Base-by-base conservation (phyloP, 1,139 yeast species). In the Scheffersomyces segobiensis region DNA sequence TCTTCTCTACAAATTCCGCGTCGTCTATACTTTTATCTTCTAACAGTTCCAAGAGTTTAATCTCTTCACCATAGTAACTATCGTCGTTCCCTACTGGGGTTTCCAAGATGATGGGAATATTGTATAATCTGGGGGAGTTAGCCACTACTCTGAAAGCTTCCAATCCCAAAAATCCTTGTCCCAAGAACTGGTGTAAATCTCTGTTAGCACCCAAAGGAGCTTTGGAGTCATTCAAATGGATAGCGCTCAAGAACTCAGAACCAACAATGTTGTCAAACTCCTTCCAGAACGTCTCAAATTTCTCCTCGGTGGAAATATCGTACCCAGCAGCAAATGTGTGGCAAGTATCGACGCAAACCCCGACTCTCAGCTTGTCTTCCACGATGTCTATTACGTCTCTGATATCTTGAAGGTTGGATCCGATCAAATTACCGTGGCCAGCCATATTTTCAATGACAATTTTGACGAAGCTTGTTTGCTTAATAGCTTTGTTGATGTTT, bases 361-460 rank as follows among this genome's bases (percentile, higher is more conserved):
- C 99, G 8, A 95, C 87, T 58, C 99, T 80, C 1, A 78, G 72
- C 71, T 93, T 93, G 67, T 93, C 84, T 3, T 91, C 89, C 8
- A 95, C 85, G 79, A 87, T 71, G 53, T 84, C 89, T 54, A 95
- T 92, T 20, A 96, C 93, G 46, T 83, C 85, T 47, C 82, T 79
- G 53, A 95, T 78, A 68, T 95, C 99, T 64, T 89, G 86, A 50
- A 95, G 75, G 53, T 85, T 80, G 3, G 96, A 89, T 0, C 99
- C 99, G 54, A 95, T 89, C 60, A 93, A 81, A 62, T 91, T 89
- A 7, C 97, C 97, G 65, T 93, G 97, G 14, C 99, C 99, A 0
- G 99, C 98, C 99, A 96, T 95, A 70, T 95, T 95, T 70, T 95
- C 99, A 59, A 96, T 82, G 14, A 95, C 97, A 55, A 95, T 88